Evolutionary conservation across 169 alveolate genomes (phyloP).

Genomic region (Besnoitia besnoiti): DNA sequence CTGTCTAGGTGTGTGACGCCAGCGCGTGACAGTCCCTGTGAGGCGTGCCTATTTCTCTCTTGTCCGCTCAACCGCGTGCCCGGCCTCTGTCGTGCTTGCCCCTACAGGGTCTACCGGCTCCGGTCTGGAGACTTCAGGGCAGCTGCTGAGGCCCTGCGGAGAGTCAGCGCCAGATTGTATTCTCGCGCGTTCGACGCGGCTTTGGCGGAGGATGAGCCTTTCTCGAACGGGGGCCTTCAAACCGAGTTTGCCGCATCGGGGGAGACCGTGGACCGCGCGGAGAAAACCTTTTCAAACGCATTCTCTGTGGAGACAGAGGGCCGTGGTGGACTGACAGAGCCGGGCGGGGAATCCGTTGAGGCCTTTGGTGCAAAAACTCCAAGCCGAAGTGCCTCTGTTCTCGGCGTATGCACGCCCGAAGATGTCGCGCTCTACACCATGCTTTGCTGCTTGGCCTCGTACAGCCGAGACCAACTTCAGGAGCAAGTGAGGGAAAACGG

Average conservation of each 20-base stretch:
- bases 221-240: background rate
- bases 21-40: no score
- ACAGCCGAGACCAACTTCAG: background rate
- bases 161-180: background rate
- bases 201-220: background rate
- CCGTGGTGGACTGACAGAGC: background rate
- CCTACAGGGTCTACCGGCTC: background rate
- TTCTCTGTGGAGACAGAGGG: background rate
- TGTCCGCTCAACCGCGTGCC: no score
- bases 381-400: background rate
- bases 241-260: no score
- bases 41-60: no score
- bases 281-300: no score
- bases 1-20: no score
- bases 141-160: background rate
- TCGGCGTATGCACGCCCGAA: slow-evolving; percentile 13
- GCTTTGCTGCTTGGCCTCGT: slow-evolving; percentile 21
- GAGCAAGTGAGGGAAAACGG: background rate
- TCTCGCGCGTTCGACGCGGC: background rate
- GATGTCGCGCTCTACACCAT: slow-evolving; percentile 10
- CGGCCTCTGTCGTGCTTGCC: no score
- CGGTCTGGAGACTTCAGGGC: background rate
- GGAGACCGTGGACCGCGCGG: no score
- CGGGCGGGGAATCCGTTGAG: background rate
- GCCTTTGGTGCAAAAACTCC: background rate